Percentiles rank a stretch among this genome's conserved stretches.
These are phyloP conservation scores for Gynandropsis gynandra DNA, from an alignment of 345 rosid genomes.

Conservation along the genomic window DNA sequence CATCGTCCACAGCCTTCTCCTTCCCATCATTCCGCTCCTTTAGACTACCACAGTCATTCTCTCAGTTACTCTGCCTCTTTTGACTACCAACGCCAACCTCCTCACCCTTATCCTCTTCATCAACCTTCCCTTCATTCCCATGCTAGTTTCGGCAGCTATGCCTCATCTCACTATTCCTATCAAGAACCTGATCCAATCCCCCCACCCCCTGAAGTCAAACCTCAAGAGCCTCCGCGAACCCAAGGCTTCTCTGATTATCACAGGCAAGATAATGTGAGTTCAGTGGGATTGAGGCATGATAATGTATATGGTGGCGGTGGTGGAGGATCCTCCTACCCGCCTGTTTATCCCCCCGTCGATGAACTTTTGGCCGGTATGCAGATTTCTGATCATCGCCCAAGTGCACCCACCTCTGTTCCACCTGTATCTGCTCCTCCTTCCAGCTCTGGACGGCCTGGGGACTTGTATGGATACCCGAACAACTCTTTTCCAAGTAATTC, in stretches of 20 bases:
- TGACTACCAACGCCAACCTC: conserved; percentile 35
- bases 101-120: conserved; percentile 40
- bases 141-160: conserved; percentile 38
- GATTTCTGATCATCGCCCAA: conserved; percentile 24
- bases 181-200: conserved; percentile 34
- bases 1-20: conserved; percentile 22
- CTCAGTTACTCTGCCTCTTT: conserved; percentile 31
- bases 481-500: conserved; percentile 43
- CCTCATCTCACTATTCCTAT: conserved; percentile 32
- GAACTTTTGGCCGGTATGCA: conserved; percentile 39
- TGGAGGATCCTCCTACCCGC: conserved; percentile 23
- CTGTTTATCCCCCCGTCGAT: conserved; percentile 70
- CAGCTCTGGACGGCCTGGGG: conserved; percentile 27
- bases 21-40: conserved; percentile 26
- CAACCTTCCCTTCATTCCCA: conserved; percentile 38
- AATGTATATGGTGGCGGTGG: conserved; percentile 11
- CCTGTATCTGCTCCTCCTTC: conserved; percentile 32
- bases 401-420: conserved; percentile 38
- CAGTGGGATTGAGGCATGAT: conserved; percentile 25
- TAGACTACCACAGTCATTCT: conserved; percentile 26
- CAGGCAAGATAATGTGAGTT: conserved; percentile 41
- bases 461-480: conserved; percentile 56
- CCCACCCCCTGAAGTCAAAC: conserved; percentile 33
- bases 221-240: conserved; percentile 31
- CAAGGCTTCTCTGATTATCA: conserved; percentile 35